Evolutionary conservation across 345 rosid genomes (phyloP).

Genomic region (Lumnitzera littorea): DNA sequence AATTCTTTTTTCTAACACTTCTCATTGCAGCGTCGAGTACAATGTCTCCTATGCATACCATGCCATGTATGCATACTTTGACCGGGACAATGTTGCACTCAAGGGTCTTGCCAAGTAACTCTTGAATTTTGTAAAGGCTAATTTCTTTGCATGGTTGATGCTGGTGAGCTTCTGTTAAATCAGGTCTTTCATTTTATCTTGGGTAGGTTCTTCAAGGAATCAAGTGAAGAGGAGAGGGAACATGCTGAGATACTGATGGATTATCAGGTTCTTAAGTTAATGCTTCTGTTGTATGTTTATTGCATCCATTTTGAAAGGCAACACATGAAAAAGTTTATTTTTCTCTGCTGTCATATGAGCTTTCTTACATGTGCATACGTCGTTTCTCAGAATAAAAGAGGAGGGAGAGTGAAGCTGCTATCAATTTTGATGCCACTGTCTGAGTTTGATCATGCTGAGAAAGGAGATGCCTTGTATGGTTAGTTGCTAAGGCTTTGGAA

Average conservation of each 20-base stretch:
- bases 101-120: slow-evolving; percentile 90
- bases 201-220: slow-evolving; percentile 80
- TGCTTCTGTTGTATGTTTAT: slow-evolving; percentile 2
- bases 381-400: slow-evolving; percentile 45
- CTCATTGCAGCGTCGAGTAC: slow-evolving; percentile 72
- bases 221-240: slow-evolving; percentile 84
- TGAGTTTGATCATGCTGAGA: slow-evolving; percentile 61
- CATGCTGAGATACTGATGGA: slow-evolving; percentile 95
- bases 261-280: slow-evolving; percentile 50
- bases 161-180: neutral
- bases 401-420: slow-evolving; percentile 60
- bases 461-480: slow-evolving; percentile 85
- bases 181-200: neutral
- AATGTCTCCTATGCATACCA: slow-evolving; percentile 87
- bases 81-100: slow-evolving; percentile 82
- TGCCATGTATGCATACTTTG: slow-evolving; percentile 85
- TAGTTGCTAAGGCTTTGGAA: slow-evolving; percentile 5
- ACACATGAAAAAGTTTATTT: neutral
- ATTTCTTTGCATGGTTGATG: neutral
- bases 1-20: neutral
- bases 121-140: neutral
- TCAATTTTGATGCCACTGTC: slow-evolving; percentile 51
- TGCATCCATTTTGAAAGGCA: neutral
- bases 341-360: neutral
- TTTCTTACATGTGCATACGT: neutral